These are phyloP conservation scores for Ophiognomonia clavigignenti-juglandacearum DNA, from an alignment of 2,329 filamentous ascomycete genomes.

Conservation along the genomic window DNA sequence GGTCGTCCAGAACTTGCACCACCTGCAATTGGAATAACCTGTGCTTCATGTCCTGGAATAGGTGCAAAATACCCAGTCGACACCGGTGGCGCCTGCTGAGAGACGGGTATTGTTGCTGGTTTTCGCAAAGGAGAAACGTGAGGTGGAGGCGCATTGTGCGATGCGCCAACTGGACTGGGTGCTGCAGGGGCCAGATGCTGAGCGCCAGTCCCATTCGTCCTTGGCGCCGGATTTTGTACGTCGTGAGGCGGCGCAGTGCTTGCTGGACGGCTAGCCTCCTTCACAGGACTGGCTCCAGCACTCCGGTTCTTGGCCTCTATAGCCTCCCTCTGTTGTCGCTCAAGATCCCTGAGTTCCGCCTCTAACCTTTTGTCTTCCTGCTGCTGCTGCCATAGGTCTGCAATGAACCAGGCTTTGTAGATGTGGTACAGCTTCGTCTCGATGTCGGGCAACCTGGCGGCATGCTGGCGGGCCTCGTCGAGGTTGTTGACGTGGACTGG, in stretches of 20 bases:
- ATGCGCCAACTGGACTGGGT: constrained; percentile 7
- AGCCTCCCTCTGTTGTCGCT: constrained; percentile 37
- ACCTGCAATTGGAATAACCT: constrained; percentile 4
- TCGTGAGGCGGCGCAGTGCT: constrained; percentile 4
- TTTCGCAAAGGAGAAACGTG: constrained; percentile 4
- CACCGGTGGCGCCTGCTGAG: neutral
- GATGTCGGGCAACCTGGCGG: constrained; percentile 64
- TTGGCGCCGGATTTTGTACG: constrained; percentile 1
- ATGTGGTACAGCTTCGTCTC: constrained; percentile 69
- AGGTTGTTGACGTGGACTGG: constrained; percentile 52
- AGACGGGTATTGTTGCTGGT: constrained; percentile 4
- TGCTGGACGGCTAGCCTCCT: constrained; percentile 7
- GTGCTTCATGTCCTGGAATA: constrained; percentile 5
- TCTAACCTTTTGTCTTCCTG: constrained; percentile 57
- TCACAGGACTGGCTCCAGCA: neutral
- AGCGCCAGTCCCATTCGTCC: constrained; percentile 14
- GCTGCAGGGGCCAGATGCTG: constrained; percentile 2
- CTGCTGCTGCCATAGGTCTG: constrained; percentile 71
- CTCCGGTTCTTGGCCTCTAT: constrained; percentile 12
- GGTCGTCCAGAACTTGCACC: constrained; percentile 35
- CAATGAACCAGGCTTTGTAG: constrained; percentile 67
- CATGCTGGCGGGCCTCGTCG: constrained; percentile 61
- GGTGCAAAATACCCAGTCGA: constrained; percentile 2
- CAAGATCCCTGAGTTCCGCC: constrained; percentile 64
- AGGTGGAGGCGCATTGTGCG: constrained; percentile 1